Conservation (phyloP, 345 rosid species). For the Aquilaria yunnanensis region DNA sequence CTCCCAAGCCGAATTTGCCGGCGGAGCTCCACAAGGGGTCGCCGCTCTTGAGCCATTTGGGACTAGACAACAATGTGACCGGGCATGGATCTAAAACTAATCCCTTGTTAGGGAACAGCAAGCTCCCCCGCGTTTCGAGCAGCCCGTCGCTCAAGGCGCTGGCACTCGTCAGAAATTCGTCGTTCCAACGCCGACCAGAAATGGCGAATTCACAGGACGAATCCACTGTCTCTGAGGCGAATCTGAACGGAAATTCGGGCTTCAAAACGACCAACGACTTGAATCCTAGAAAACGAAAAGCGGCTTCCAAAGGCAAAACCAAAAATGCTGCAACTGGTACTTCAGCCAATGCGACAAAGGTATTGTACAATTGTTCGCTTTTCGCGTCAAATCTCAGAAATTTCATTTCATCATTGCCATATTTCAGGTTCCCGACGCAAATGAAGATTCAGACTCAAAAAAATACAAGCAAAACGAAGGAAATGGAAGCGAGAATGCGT, state of each 20-base stretch:
- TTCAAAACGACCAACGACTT: constrained; percentile 20
- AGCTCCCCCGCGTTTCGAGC: constrained; percentile 54
- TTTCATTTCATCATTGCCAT: neutral
- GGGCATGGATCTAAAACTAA: neutral
- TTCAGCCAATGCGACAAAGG: constrained; percentile 25
- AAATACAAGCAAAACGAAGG: constrained; percentile 26
- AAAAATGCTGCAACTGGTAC: constrained; percentile 29
- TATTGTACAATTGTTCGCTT: neutral
- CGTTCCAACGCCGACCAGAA: constrained; percentile 27
- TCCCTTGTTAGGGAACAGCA: constrained; percentile 26
- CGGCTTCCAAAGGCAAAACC: constrained; percentile 35
- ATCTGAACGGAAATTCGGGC: constrained; percentile 24
- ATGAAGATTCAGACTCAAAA: constrained; percentile 30
- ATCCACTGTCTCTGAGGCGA: constrained; percentile 42
- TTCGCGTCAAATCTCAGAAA: neutral
- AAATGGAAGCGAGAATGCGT: constrained; percentile 18
- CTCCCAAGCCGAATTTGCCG: constrained; percentile 29
- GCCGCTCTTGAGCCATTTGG: constrained; percentile 24
- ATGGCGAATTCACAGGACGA: constrained; percentile 45
- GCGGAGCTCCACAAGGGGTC: constrained; percentile 3
- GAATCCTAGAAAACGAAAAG: constrained; percentile 59
- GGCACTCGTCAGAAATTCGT: constrained; percentile 7
- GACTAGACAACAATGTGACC: constrained; percentile 9
- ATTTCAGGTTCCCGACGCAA: constrained; percentile 31
- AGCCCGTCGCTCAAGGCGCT: constrained; percentile 43